phyloP scores from a whole-genome alignment of 495 filamentous ascomycete genomes.

The Opeltia flavorubescens region DNA sequence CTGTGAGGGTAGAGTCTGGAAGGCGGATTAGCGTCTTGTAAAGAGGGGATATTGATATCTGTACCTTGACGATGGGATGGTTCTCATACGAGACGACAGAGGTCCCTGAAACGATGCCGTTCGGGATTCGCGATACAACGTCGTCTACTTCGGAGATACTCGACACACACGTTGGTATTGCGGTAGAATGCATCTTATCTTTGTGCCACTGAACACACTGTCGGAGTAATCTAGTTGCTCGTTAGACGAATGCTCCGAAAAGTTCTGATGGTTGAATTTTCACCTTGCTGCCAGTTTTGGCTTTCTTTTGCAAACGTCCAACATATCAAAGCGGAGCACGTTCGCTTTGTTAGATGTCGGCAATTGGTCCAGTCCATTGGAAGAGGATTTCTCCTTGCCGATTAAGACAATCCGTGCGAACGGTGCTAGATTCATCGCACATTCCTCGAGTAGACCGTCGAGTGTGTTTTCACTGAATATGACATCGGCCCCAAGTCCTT shows the following conservation, averaged over 20 bases:
- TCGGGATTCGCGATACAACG: neutral
- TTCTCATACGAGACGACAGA: neutral
- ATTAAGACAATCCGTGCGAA: neutral
- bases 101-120: neutral
- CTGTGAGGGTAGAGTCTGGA: constrained; percentile 7
- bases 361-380: neutral
- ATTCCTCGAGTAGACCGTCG: too few relatives aligned
- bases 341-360: neutral
- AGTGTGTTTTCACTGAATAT: neutral
- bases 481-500: neutral
- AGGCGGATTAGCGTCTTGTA: too few relatives aligned
- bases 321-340: neutral
- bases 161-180: neutral
- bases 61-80: too few relatives aligned
- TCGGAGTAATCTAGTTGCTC: too few relatives aligned
- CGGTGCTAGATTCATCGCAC: neutral
- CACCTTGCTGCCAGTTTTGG: too few relatives aligned
- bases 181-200: too few relatives aligned
- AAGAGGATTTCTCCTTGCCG: neutral
- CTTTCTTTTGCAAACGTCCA: neutral
- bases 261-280: neutral
- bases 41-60: too few relatives aligned
- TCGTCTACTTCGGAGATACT: neutral
- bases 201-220: too few relatives aligned
- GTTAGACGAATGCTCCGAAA: too few relatives aligned